Evolutionary conservation across 1,284 basidiomycete species (phyloP).

Genomic region (Cerrena zonata): DNA sequence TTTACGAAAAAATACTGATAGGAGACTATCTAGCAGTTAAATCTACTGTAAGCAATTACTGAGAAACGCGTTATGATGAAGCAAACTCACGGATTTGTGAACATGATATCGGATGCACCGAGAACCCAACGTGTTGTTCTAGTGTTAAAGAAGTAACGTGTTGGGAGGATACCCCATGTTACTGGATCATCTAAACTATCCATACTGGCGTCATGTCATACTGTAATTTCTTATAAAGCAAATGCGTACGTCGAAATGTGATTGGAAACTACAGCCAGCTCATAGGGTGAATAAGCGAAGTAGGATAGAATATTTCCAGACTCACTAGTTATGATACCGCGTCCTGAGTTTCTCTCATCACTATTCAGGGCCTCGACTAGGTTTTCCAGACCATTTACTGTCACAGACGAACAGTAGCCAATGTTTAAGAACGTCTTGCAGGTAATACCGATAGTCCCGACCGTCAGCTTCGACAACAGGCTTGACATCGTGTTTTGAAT

Average conservation of each 20-base stretch:
- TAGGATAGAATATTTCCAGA: conserved; percentile 13
- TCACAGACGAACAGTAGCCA: conserved; percentile 56
- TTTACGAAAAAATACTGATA: conserved; percentile 78
- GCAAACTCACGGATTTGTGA: conserved; percentile 79
- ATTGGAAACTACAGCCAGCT: conserved; percentile 65
- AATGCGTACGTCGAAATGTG: conserved; percentile 81
- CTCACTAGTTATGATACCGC: conserved; percentile 77
- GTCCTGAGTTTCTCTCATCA: conserved; percentile 40
- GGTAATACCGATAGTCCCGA: conserved; percentile 58
- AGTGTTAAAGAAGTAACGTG: conserved; percentile 52
- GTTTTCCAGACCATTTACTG: conserved; percentile 62
- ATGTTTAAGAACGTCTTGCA: conserved; percentile 73
- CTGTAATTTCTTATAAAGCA: neutral
- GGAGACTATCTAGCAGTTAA: conserved; percentile 49
- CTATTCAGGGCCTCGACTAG: conserved; percentile 60
- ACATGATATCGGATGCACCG: conserved; percentile 91
- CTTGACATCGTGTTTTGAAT: no score
- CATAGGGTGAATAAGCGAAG: neutral
- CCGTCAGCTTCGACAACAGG: conserved; percentile 46
- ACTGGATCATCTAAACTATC: conserved; percentile 70
- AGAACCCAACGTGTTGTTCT: conserved; percentile 77
- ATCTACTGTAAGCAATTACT: neutral
- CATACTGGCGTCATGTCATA: neutral
- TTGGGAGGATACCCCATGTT: conserved; percentile 78
- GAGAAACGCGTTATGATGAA: neutral